phyloP scores from a whole-genome alignment of 805 yeast species.

The Candida loeiensis region DNA sequence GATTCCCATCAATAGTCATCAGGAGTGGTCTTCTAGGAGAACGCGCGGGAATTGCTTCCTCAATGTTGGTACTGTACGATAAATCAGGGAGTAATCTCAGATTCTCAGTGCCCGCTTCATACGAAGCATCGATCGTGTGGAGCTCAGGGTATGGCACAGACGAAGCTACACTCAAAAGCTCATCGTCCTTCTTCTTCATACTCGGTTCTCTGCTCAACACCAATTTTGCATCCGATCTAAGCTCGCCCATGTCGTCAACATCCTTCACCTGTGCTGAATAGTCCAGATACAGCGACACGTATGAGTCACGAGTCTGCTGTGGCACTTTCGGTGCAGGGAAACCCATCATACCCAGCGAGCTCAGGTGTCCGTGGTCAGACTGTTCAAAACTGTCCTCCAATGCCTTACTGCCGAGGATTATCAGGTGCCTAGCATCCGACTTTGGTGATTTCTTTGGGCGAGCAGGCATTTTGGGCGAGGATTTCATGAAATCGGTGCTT shows the following conservation, averaged over 20 bases:
- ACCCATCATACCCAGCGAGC: neutral
- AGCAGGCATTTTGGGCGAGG: no score
- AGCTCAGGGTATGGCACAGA: conserved; percentile 20
- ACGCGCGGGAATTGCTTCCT: conserved; percentile 37
- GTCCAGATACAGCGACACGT: conserved; percentile 16
- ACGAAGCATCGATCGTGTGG: conserved; percentile 15
- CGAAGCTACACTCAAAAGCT: conserved; percentile 11
- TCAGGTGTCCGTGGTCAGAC: neutral
- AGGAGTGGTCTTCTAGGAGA: conserved; percentile 38
- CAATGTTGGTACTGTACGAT: conserved; percentile 33
- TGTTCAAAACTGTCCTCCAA: neutral
- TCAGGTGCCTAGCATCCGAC: no score
- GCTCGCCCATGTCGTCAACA: conserved; percentile 18
- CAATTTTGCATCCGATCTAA: conserved; percentile 7
- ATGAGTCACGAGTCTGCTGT: conserved; percentile 11
- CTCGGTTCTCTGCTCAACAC: conserved; percentile 1
- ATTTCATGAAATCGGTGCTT: no score
- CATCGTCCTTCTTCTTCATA: conserved; percentile 7
- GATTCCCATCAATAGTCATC: conserved; percentile 11
- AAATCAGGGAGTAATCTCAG: conserved; percentile 23
- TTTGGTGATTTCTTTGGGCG: no score
- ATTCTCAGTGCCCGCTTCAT: conserved; percentile 4
- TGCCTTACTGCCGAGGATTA: neutral
- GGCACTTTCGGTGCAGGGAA: neutral
- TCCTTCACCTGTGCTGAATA: conserved; percentile 20